These are phyloP conservation scores for Castanea sativa DNA, from an alignment of 306 rosid species.

Conservation along the genomic window DNA sequence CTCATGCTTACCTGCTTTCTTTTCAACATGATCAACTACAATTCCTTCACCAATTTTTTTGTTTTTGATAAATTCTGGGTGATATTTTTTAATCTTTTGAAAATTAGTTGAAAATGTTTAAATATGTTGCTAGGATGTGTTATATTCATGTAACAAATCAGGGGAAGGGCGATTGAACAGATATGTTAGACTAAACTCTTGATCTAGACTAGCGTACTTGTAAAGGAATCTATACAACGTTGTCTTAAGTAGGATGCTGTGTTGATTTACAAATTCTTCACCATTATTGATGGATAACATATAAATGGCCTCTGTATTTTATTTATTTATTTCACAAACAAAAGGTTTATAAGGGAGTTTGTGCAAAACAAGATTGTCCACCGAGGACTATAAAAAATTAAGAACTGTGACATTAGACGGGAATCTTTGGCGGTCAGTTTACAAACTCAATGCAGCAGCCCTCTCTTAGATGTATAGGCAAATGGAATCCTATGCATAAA, in stretches of 20 bases:
- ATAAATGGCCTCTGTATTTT: no score
- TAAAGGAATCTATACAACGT: background rate
- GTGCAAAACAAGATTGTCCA: no score
- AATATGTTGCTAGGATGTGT: background rate
- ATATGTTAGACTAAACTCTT: background rate
- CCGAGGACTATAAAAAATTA: no score
- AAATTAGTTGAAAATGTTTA: background rate
- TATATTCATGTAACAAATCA: background rate
- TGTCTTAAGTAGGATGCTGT: background rate
- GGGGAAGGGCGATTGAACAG: background rate
- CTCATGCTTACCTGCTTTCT: slow-evolving; percentile 23
- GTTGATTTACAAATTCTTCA: background rate
- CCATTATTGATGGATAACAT: background rate
- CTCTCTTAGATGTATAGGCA: no score
- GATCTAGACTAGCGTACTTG: background rate
- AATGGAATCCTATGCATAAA: no score
- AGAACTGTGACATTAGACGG: no score
- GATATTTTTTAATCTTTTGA: background rate
- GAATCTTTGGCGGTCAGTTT: no score
- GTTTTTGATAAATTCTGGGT: background rate
- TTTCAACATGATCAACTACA: slow-evolving; percentile 10
- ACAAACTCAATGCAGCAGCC: no score
- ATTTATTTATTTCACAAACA: no score
- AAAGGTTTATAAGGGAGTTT: no score
- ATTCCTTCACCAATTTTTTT: slow-evolving; percentile 9